These are phyloP conservation scores for Ascocoryne sarcoides DNA, from an alignment of 2,329 filamentous ascomycete species.

Conservation along the genomic window DNA sequence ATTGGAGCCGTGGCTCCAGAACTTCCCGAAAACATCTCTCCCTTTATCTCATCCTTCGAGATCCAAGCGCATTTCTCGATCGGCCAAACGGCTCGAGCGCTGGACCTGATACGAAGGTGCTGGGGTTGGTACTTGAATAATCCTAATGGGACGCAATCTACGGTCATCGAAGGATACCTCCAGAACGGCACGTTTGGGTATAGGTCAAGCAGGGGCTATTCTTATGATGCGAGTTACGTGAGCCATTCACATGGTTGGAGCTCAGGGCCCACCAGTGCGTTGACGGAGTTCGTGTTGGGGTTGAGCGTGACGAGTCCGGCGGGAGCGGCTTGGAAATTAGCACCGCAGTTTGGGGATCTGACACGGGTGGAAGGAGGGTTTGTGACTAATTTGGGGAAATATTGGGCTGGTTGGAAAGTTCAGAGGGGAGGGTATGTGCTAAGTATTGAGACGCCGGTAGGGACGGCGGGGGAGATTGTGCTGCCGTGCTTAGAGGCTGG, in stretches of 20 bases:
- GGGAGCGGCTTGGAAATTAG: conserved; percentile 31
- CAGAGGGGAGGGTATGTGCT: conserved; percentile 18
- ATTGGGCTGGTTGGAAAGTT: conserved; percentile 26
- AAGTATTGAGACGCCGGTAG: conserved; percentile 9
- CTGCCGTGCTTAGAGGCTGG: conserved; percentile 5
- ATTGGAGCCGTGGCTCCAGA: conserved; percentile 48
- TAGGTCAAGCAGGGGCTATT: conserved; percentile 42
- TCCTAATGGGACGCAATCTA: conserved; percentile 46
- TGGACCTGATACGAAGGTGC: conserved; percentile 45
- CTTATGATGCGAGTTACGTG: conserved; percentile 33
- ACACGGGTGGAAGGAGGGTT: conserved; percentile 33
- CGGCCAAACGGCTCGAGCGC: conserved; percentile 39
- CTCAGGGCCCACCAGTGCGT: conserved; percentile 37
- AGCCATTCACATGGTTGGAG: conserved; percentile 42
- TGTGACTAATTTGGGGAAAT: conserved; percentile 31
- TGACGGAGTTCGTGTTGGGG: conserved; percentile 37
- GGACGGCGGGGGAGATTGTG: conserved; percentile 8
- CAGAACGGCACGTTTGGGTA: conserved; percentile 49
- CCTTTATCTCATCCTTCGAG: conserved; percentile 51
- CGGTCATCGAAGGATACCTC: conserved; percentile 51
- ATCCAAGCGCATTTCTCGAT: conserved; percentile 46
- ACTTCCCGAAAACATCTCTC: conserved; percentile 46
- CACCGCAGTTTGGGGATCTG: conserved; percentile 34
- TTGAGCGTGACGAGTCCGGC: conserved; percentile 30
- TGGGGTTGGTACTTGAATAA: conserved; percentile 56